Evolutionary conservation across 176 grass and related monocot species (phyloP).

Genomic region (Thinopyrum elongatum): DNA sequence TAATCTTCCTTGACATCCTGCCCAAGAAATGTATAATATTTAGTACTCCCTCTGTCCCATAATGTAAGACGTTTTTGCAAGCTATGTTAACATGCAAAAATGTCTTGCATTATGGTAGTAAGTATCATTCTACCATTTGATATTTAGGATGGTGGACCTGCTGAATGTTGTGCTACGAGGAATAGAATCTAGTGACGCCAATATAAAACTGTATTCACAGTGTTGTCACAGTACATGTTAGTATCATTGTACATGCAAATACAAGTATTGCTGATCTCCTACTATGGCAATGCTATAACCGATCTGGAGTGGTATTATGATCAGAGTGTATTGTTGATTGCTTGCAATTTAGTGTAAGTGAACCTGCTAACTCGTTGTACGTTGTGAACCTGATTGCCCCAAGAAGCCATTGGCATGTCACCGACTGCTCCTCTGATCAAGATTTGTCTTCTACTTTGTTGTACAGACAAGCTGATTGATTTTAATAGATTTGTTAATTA

Average conservation of each 20-base stretch:
- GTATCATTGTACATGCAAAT: neutral
- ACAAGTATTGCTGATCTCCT: neutral
- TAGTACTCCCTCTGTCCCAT: too few relatives aligned
- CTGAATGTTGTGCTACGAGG: neutral
- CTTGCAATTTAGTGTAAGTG: neutral
- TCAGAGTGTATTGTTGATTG: neutral
- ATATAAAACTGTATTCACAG: neutral
- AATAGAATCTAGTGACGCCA: neutral
- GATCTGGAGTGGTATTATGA: neutral
- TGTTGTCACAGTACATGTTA: neutral
- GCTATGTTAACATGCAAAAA: too few relatives aligned
- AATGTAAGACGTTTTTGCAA: too few relatives aligned
- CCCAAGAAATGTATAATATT: neutral
- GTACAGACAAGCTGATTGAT: neutral
- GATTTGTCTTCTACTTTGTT: neutral
- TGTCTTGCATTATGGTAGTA: neutral
- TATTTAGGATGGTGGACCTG: neutral
- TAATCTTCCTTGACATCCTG: too few relatives aligned
- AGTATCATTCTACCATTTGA: neutral
- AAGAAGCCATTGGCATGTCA: neutral
- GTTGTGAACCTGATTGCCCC: neutral
- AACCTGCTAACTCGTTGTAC: too few relatives aligned
- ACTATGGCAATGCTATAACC: neutral
- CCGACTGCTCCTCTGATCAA: neutral
- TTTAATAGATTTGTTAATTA: neutral